Evolutionary conservation across 1,284 basidiomycete species (phyloP).

Genomic region (Melampsora americana): DNA sequence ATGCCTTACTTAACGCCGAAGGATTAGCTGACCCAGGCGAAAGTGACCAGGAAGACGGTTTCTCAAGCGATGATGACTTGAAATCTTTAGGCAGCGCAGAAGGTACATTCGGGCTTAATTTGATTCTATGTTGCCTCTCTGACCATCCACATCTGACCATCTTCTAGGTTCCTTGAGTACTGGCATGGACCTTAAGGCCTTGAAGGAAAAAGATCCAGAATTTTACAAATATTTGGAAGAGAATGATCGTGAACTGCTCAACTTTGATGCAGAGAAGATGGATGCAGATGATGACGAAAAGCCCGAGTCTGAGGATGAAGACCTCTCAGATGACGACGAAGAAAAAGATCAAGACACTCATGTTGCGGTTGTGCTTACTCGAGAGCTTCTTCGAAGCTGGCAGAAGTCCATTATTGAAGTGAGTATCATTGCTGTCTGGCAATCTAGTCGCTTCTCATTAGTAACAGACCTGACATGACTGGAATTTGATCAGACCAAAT

Average conservation of each 20-base stretch:
- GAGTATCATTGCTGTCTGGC: slow-evolving; percentile 46
- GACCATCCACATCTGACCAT: background rate
- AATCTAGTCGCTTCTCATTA: background rate
- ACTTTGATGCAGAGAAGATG: slow-evolving; percentile 60
- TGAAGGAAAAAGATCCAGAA: slow-evolving; percentile 93
- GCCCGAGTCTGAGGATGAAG: slow-evolving; percentile 45
- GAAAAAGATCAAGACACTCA: slow-evolving; percentile 58
- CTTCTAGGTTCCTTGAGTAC: background rate
- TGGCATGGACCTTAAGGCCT: slow-evolving; percentile 69
- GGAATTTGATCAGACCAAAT: slow-evolving; percentile 57
- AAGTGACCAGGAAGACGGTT: slow-evolving; percentile 8
- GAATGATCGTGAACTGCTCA: slow-evolving; percentile 82
- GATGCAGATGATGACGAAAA: slow-evolving; percentile 48
- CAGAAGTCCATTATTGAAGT: slow-evolving; percentile 87
- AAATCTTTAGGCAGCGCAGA: slow-evolving; percentile 29
- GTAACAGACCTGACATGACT: background rate
- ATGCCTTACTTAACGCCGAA: slow-evolving; percentile 32
- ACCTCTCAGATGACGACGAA: slow-evolving; percentile 48
- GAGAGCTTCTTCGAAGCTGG: slow-evolving; percentile 73
- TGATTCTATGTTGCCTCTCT: background rate
- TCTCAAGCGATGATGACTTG: slow-evolving; percentile 29
- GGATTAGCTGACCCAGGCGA: slow-evolving; percentile 8
- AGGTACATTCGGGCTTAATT: background rate
- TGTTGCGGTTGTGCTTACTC: slow-evolving; percentile 62
- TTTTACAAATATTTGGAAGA: slow-evolving; percentile 98